phyloP scores from a whole-genome alignment of 2,329 filamentous ascomycete genomes.

The Botrytis squamosa region DNA sequence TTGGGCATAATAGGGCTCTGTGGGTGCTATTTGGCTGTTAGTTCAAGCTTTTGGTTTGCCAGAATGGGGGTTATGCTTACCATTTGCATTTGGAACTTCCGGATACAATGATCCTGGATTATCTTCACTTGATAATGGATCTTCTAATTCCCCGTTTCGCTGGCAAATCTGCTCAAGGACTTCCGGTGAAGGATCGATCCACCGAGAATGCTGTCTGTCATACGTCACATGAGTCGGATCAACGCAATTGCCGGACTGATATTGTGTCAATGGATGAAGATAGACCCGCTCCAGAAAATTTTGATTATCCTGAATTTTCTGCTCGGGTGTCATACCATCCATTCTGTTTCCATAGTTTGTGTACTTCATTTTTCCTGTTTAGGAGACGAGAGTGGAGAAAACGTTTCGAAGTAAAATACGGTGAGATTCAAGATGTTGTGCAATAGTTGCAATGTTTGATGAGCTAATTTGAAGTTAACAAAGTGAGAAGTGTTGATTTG shows the following conservation, averaged over 20 bases:
- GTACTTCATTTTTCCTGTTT: background rate
- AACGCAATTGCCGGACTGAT: background rate
- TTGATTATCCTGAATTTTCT: background rate
- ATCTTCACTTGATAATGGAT: background rate
- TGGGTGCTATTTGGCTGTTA: background rate
- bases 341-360: background rate
- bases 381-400: rapidly evolving
- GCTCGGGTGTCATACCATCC: background rate
- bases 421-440: background rate
- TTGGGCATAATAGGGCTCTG: rapidly evolving
- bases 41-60: background rate
- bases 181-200: background rate
- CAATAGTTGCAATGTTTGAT: background rate
- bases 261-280: background rate
- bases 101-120: background rate
- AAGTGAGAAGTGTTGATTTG: too few relatives aligned
- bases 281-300: background rate
- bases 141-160: background rate
- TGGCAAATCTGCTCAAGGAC: rapidly evolving
- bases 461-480: too few relatives aligned
- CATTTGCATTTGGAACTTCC: background rate
- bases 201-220: background rate
- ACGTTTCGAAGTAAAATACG: background rate
- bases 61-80: background rate
- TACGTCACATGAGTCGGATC: background rate